Conservation (phyloP, 2,329 filamentous ascomycete genomes). For the Sporothrix brunneoviolacea region DNA sequence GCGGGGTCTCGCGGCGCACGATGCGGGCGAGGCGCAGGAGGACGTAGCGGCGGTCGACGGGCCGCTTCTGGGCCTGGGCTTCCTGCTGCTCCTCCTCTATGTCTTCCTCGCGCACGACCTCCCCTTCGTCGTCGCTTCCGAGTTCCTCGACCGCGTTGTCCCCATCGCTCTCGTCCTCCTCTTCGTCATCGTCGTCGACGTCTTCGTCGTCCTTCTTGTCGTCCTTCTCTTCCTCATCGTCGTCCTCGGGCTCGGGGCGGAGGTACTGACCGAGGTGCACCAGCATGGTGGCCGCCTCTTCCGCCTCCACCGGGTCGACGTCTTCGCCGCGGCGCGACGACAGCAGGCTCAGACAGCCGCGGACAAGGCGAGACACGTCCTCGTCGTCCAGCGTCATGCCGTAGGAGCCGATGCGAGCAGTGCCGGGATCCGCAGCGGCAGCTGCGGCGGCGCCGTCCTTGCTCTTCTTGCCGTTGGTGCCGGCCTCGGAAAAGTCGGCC, state of each 20-base stretch:
- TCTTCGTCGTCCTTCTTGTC: conserved; percentile 31
- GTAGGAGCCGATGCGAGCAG: conserved; percentile 46
- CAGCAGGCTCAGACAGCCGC: conserved; percentile 46
- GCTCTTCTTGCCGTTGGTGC: conserved; percentile 44
- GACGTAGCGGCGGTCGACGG: conserved; percentile 46
- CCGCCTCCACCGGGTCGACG: conserved; percentile 66
- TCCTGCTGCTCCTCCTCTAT: conserved; percentile 22
- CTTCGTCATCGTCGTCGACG: conserved; percentile 36
- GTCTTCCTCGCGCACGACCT: conserved; percentile 30
- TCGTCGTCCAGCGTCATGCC: conserved; percentile 62
- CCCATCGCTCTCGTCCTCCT: conserved; percentile 30
- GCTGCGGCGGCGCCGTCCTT: not conserved
- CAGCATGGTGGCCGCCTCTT: conserved; percentile 72
- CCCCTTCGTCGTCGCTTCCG: conserved; percentile 38
- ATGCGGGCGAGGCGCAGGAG: conserved; percentile 73
- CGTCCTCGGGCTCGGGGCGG: conserved; percentile 46
- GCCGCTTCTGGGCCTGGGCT: not conserved
- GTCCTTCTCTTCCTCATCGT: conserved; percentile 37
- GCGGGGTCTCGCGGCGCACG: conserved; percentile 66
- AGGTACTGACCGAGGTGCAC: conserved; percentile 67
- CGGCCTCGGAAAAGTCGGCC: conserved; percentile 65
- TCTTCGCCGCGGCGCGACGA: conserved; percentile 45
- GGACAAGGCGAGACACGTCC: conserved; percentile 55
- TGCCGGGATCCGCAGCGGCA: not conserved
- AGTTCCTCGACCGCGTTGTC: conserved; percentile 36